phyloP scores from a whole-genome alignment of 2,329 filamentous ascomycete genomes.

The Fusarium nelsonii region DNA sequence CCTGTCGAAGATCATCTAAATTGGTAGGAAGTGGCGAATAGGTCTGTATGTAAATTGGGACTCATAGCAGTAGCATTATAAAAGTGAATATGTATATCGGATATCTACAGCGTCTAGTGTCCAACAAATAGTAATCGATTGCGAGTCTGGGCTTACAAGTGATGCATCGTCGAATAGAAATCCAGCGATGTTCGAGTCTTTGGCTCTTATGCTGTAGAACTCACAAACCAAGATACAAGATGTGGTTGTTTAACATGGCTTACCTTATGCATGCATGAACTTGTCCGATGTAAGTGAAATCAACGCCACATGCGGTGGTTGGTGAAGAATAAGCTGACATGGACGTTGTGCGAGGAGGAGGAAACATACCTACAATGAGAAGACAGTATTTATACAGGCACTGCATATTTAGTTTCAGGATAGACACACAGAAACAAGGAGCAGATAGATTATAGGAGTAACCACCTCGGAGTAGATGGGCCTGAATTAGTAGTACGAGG shows the following conservation, averaged over 20 bases:
- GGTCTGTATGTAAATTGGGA: neutral
- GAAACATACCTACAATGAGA: too few species aligned
- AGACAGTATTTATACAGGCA: neutral
- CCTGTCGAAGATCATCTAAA: conserved; percentile 20
- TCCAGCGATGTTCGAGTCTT: neutral
- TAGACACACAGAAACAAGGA: too few species aligned
- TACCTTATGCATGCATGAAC: neutral
- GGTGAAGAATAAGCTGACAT: neutral
- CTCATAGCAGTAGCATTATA: neutral
- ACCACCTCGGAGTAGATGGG: too few species aligned
- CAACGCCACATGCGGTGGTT: conserved; percentile 6
- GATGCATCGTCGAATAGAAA: neutral
- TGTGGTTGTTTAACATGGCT: conserved; percentile 7
- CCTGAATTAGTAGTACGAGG: too few species aligned
- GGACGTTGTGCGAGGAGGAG: conserved; percentile 12
- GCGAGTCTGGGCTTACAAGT: too few species aligned
- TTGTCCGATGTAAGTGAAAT: conserved; percentile 6
- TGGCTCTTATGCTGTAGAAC: conserved; percentile 2
- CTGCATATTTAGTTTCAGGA: neutral
- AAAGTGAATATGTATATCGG: neutral
- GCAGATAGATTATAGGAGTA: neutral
- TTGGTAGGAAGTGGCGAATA: neutral
- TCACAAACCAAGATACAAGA: neutral
- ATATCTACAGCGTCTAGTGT: too few species aligned
- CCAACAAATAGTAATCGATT: neutral